These are phyloP conservation scores for Fusarium sp. DNA, from an alignment of 2,329 filamentous ascomycete species.

Conservation along the genomic window DNA sequence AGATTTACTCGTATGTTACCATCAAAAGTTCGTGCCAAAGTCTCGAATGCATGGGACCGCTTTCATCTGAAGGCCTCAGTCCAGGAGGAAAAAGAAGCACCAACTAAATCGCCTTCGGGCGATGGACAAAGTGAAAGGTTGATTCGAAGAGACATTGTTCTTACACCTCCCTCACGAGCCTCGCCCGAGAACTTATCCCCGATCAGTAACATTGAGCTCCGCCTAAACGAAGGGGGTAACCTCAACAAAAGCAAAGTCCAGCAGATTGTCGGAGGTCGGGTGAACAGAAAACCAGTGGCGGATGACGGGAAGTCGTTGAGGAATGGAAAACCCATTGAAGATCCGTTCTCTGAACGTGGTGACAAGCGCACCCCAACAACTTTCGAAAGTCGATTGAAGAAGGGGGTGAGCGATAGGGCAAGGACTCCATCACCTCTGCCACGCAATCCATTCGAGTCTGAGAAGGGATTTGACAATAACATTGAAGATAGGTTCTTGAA, in stretches of 20 bases:
- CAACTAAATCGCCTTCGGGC: not conserved
- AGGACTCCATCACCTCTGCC: slow-evolving; percentile 3
- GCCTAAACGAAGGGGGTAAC: slow-evolving; percentile 51
- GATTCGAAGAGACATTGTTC: slow-evolving; percentile 9
- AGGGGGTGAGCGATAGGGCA: not conserved
- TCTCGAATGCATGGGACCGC: slow-evolving; percentile 50
- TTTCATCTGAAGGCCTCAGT: slow-evolving; percentile 44
- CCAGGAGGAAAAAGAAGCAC: slow-evolving; percentile 34
- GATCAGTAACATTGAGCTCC: slow-evolving; percentile 48
- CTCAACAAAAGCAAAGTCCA: slow-evolving; percentile 51
- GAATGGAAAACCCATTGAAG: slow-evolving; percentile 43
- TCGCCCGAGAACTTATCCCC: slow-evolving; percentile 29
- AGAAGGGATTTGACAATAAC: slow-evolving; percentile 52
- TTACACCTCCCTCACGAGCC: not conserved
- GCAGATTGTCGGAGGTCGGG: slow-evolving; percentile 46
- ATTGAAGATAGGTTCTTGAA: slow-evolving; percentile 54
- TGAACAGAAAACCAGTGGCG: slow-evolving; percentile 45
- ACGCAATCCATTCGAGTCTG: slow-evolving; percentile 50
- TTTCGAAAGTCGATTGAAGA: slow-evolving; percentile 40
- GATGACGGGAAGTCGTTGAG: slow-evolving; percentile 45
- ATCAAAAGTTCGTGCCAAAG: slow-evolving; percentile 49
- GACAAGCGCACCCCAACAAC: slow-evolving; percentile 34
- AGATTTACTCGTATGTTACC: slow-evolving; percentile 46
- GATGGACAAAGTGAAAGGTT: not conserved
- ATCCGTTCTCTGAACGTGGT: slow-evolving; percentile 45